Evolutionary conservation across 2,329 filamentous ascomycete species (phyloP).

Genomic region (Stachybotrys echinatus): DNA sequence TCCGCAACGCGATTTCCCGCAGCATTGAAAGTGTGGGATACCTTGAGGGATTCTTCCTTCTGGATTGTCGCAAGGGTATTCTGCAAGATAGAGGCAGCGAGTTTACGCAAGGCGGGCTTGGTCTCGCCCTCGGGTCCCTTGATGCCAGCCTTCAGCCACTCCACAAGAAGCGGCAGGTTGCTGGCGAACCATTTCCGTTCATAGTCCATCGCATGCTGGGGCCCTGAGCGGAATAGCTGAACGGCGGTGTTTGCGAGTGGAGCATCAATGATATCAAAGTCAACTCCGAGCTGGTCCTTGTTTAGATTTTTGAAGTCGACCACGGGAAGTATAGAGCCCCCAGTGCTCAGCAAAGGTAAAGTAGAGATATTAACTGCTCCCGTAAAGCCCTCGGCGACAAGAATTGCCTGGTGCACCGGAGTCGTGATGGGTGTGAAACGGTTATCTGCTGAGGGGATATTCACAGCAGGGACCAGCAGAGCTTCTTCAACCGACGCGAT

Average conservation of each 20-base stretch:
- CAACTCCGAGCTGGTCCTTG: conserved; percentile 26
- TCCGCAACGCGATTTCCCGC: conserved; percentile 26
- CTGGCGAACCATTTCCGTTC: conserved; percentile 71
- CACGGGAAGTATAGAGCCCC: conserved; percentile 44
- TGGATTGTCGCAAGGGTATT: conserved; percentile 47
- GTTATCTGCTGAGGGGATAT: conserved; percentile 62
- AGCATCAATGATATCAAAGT: conserved; percentile 58
- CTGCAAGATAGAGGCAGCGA: conserved; percentile 63
- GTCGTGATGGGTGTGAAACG: conserved; percentile 65
- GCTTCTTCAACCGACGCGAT: conserved; percentile 51
- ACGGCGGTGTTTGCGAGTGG: conserved; percentile 58
- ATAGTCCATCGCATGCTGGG: conserved; percentile 65
- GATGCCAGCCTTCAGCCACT: conserved; percentile 58
- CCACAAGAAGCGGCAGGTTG: conserved; percentile 57
- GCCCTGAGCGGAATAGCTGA: conserved; percentile 60
- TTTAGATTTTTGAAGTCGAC: conserved; percentile 50
- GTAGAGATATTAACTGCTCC: conserved; percentile 54
- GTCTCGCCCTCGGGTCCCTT: conserved; percentile 38
- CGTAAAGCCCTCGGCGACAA: conserved; percentile 68
- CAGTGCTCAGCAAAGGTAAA: conserved; percentile 31
- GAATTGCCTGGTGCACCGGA: conserved; percentile 76
- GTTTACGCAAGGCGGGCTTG: conserved; percentile 59
- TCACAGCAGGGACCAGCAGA: conserved; percentile 70
- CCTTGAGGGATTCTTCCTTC: conserved; percentile 37
- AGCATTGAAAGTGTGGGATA: conserved; percentile 25